Percentiles rank a stretch among this genome's conserved stretches.
phyloP scores from a whole-genome alignment of 169 alveolate species.

The Plasmodium cynomolgi region DNA sequence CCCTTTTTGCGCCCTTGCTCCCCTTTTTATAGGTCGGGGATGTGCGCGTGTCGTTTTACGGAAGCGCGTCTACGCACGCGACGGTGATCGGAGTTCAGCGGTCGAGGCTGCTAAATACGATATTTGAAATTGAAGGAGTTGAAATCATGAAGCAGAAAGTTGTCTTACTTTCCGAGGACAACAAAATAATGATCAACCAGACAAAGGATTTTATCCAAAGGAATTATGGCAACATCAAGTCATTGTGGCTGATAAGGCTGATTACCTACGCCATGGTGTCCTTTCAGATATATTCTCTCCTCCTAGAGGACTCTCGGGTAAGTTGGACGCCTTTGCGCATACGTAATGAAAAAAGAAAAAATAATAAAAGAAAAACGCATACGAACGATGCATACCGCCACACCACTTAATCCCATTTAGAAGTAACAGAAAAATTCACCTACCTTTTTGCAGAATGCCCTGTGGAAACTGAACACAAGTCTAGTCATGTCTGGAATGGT shows the following conservation, averaged over 20 bases:
- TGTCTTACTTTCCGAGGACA: conserved; percentile 50
- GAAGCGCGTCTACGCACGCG: conserved; percentile 72
- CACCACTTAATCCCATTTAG: neutral
- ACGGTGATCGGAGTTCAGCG: conserved; percentile 61
- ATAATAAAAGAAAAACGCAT: neutral
- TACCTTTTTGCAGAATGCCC: conserved; percentile 20
- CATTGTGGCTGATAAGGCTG: conserved; percentile 60
- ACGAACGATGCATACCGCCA: neutral
- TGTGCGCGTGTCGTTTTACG: conserved; percentile 66
- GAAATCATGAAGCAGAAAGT: conserved; percentile 29
- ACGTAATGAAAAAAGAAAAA: neutral
- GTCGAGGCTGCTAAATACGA: conserved; percentile 42
- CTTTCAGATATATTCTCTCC: conserved; percentile 24
- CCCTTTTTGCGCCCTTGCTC: neutral
- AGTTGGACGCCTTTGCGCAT: neutral
- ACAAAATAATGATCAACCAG: conserved; percentile 70
- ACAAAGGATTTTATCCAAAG: conserved; percentile 55
- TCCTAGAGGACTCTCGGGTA: conserved; percentile 29
- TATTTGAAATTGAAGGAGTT: conserved; percentile 67
- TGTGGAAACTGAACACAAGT: conserved; percentile 47
- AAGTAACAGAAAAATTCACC: neutral
- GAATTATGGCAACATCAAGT: conserved; percentile 45
- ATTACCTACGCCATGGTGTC: conserved; percentile 34
- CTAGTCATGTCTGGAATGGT: conserved; percentile 8
- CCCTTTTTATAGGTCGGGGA: conserved; percentile 46